Conservation (phyloP, 2,329 filamentous ascomycete genomes). For the Curvularia spicifera region DNA sequence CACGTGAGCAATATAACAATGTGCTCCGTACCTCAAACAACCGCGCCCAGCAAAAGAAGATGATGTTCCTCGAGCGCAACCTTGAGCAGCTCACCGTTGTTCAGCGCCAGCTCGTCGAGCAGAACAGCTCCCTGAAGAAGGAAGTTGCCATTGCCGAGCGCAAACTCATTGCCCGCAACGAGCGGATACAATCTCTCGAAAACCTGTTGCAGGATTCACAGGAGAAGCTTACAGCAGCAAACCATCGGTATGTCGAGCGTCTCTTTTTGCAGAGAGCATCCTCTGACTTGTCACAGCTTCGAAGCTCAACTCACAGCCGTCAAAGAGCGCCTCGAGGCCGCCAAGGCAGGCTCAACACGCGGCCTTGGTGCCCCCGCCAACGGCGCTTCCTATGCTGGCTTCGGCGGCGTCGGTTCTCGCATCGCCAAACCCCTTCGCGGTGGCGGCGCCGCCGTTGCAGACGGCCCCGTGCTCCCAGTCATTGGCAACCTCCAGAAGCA, state of each 20-base stretch:
- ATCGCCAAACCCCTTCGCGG: slow-evolving; percentile 69
- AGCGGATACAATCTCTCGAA: slow-evolving; percentile 94
- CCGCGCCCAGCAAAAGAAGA: slow-evolving; percentile 99
- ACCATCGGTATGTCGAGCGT: slow-evolving; percentile 78
- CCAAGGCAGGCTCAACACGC: slow-evolving; percentile 88
- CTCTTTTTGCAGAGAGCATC: not conserved
- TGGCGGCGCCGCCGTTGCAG: slow-evolving; percentile 54
- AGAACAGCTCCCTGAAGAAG: slow-evolving; percentile 95
- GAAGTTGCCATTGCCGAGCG: slow-evolving; percentile 98
- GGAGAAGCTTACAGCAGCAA: slow-evolving; percentile 96
- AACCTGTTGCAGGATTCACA: slow-evolving; percentile 93
- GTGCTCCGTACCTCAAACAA: slow-evolving; percentile 96
- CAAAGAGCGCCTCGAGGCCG: slow-evolving; percentile 95
- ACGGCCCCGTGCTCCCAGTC: slow-evolving; percentile 50
- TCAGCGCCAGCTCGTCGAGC: slow-evolving; percentile 95
- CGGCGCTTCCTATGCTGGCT: slow-evolving; percentile 67
- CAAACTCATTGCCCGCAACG: slow-evolving; percentile 94
- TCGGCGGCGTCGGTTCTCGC: slow-evolving; percentile 60
- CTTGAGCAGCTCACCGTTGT: slow-evolving; percentile 97
- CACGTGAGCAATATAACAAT: slow-evolving; percentile 98
- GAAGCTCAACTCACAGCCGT: slow-evolving; percentile 95
- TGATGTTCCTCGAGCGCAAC: slow-evolving; percentile 98
- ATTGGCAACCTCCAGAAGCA: slow-evolving; percentile 58
- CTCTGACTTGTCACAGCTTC: slow-evolving; percentile 68
- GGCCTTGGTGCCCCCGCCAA: slow-evolving; percentile 71